Evolutionary conservation across 257 asterid genomes (phyloP), one percentile per base, ranked within the genome.

Genomic region (Solanum clarkiae): DNA sequence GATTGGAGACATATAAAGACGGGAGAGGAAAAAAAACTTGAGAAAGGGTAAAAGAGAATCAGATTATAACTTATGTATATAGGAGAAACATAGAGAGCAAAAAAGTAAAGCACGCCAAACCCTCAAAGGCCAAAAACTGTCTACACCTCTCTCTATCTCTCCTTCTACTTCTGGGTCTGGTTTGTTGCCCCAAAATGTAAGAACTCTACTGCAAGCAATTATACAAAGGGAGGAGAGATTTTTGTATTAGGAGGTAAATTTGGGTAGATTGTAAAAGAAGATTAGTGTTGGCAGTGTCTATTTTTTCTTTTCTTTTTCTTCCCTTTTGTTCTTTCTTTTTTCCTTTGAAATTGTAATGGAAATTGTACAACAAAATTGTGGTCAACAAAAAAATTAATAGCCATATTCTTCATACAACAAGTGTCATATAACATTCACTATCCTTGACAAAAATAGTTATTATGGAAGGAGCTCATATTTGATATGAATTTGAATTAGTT

Each of bases 41-140:
- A 88, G 80, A 85, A 86, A 83, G 87, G 87, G 85, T 84, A 54
- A 72, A 88, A 87, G 81, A 87, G 87, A 90, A 88, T 86, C 24
- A 75, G 81, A 75, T 75, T 70, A 40, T 69, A 2, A 71, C 56
- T 16, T 75, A 75, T 75, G 26, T 75, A 47, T 6, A 14, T 47
- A 49, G 59, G 6, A 72, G 57, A 72, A 75, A 14, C 60, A 22
- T 47, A 14, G 36, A 72, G 80, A 14, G 5, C 24, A 42, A 45
- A n/a, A 74, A 47, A 47, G 62, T 62, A 22, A 75, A 75, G 81
- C 60, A 75, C 40, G 81, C 81, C 82, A 77, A 51, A 77, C 63
- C 63, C 63, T 77, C 82, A 49, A 75, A 36, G 82, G 42, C 42
- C 60, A 15, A 26, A 75, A 75, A 24, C 13, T 75, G 45, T 49